A percentile compares a stretch with the other conserved stretches of the same genome.
phyloP scores from a whole-genome alignment of 768 basidiomycete species.

The Strobilomyces echinocephalus region DNA sequence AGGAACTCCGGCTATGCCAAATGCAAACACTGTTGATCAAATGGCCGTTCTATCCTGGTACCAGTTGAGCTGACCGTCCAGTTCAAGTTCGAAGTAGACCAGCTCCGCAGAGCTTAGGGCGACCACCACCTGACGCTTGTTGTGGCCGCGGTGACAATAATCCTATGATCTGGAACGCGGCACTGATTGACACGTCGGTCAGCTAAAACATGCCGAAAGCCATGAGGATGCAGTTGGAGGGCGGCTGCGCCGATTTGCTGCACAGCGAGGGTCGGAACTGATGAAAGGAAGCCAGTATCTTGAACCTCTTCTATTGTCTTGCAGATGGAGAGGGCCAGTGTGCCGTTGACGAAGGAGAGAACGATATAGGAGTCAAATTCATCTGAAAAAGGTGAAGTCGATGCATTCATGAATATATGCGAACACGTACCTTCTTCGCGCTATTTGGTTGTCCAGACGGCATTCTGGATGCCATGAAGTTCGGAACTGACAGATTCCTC shows the following conservation, averaged over 20 bases:
- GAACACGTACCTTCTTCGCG: constrained; percentile 71
- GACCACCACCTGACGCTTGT: constrained; percentile 95
- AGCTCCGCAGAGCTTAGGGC: constrained; percentile 94
- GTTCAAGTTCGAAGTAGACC: constrained; percentile 95
- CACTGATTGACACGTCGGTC: constrained; percentile 95
- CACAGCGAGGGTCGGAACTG: constrained; percentile 93
- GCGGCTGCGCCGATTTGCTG: constrained; percentile 96
- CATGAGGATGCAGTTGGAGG: constrained; percentile 94
- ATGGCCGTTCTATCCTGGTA: constrained; percentile 97
- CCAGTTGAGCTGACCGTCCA: constrained; percentile 95
- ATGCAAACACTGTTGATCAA: constrained; percentile 90
- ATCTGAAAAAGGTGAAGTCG: constrained; percentile 46
- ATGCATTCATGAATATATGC: not conserved
- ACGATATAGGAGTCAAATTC: constrained; percentile 95
- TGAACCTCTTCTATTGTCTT: constrained; percentile 99
- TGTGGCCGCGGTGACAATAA: constrained; percentile 94
- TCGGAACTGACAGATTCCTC: constrained; percentile 94
- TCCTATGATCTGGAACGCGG: constrained; percentile 82
- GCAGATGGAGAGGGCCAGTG: constrained; percentile 92
- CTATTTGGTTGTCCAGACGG: constrained; percentile 96
- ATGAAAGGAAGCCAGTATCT: constrained; percentile 97
- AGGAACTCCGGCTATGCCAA: constrained; percentile 93
- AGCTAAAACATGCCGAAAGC: constrained; percentile 89
- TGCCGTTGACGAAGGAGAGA: constrained; percentile 97
- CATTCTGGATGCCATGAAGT: constrained; percentile 94